A percentile compares a stretch with the other conserved stretches of the same genome.
Evolutionary conservation across 2,329 filamentous ascomycete species (phyloP).

Genomic region (Mariannaea sp.): DNA sequence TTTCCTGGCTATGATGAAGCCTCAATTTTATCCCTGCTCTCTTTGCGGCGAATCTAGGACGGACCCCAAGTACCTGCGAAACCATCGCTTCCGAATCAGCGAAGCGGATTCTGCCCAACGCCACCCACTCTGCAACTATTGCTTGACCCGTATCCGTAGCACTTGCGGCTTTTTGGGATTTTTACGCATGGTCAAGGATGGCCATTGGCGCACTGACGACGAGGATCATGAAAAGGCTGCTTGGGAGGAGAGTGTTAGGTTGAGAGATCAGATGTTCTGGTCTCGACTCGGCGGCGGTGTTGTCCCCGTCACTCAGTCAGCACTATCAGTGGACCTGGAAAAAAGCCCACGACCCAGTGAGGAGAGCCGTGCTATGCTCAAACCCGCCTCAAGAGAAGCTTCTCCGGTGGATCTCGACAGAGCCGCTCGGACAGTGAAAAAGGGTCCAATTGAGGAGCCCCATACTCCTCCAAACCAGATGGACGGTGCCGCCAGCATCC

Average conservation of each 20-base stretch:
- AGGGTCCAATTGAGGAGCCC: slow-evolving; percentile 30
- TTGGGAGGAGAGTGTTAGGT: slow-evolving; percentile 91
- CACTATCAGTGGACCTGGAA: slow-evolving; percentile 37
- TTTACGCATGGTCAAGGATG: slow-evolving; percentile 87
- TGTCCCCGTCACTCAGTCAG: slow-evolving; percentile 61
- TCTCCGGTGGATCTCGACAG: slow-evolving; percentile 33
- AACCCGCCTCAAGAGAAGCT: slow-evolving; percentile 27
- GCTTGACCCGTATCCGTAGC: slow-evolving; percentile 79
- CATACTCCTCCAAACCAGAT: slow-evolving; percentile 41
- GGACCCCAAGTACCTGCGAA: slow-evolving; percentile 72
- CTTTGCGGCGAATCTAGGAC: slow-evolving; percentile 85
- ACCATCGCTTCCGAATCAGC: slow-evolving; percentile 85
- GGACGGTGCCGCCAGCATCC: slow-evolving; percentile 32
- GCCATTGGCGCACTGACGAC: slow-evolving; percentile 84
- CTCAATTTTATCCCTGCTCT: slow-evolving; percentile 72
- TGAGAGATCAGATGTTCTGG: slow-evolving; percentile 98
- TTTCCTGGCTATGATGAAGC: slow-evolving; percentile 54
- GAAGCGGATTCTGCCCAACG: slow-evolving; percentile 86
- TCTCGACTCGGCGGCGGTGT: slow-evolving; percentile 89
- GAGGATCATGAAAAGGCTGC: slow-evolving; percentile 83
- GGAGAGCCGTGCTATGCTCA: slow-evolving; percentile 34
- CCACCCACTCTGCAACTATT: slow-evolving; percentile 90
- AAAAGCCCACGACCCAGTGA: slow-evolving; percentile 44
- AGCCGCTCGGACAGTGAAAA: slow-evolving; percentile 23
- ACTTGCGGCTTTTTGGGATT: slow-evolving; percentile 95